Evolutionary conservation across 345 rosid genomes (phyloP).

Genomic region (Eutrema japonicum): DNA sequence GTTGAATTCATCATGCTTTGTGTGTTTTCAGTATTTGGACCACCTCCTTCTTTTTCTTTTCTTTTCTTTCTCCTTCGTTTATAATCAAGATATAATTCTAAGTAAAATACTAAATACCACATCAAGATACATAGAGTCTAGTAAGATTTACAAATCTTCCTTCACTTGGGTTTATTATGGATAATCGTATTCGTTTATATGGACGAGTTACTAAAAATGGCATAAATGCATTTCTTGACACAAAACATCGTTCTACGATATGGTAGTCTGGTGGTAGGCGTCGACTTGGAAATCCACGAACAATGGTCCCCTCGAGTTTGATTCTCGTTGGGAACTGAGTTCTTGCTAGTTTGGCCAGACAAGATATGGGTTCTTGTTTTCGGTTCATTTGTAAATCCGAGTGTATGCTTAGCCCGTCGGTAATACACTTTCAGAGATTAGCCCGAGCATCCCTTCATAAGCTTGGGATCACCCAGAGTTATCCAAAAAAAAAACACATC

Average conservation of each 20-base stretch:
- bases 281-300: too few relatives aligned
- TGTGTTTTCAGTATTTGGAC: constrained; percentile 41
- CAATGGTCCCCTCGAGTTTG: too few relatives aligned
- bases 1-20: constrained; percentile 41
- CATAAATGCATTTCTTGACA: background rate
- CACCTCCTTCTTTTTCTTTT: constrained; percentile 18
- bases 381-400: too few relatives aligned
- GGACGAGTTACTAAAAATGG: background rate
- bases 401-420: too few relatives aligned
- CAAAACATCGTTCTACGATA: background rate
- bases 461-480: too few relatives aligned
- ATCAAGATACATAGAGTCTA: constrained; percentile 2
- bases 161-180: background rate
- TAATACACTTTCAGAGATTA: too few relatives aligned
- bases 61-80: background rate
- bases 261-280: too few relatives aligned
- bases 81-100: background rate
- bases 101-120: background rate
- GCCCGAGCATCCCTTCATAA: too few relatives aligned
- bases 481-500: background rate
- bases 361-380: too few relatives aligned
- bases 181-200: background rate
- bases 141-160: background rate
- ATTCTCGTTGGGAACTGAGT: too few relatives aligned
- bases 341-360: too few relatives aligned